Conservation (phyloP, 1,139 yeast genomes). For the Saccharomyces pastorianus region DNA sequence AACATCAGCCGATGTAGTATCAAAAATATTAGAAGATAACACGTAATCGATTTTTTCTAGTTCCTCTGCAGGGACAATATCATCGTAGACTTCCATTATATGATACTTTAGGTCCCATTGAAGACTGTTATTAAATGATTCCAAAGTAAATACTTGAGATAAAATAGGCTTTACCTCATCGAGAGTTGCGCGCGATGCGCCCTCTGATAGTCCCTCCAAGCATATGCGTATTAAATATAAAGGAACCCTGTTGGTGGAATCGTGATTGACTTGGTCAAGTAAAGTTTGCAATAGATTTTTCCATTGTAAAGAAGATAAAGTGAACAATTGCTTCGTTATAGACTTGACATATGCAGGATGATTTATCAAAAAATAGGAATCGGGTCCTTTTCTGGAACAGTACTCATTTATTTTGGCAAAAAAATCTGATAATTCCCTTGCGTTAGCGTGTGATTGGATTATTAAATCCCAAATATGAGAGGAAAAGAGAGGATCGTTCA, state of each 20-base stretch:
- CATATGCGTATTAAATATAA: conserved; percentile 11
- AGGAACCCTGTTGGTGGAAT: conserved; percentile 4
- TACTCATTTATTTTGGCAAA: conserved; percentile 21
- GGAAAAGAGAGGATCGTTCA: conserved; percentile 9
- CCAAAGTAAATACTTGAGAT: conserved; percentile 19
- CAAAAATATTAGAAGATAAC: neutral
- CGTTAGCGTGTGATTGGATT: conserved; percentile 43
- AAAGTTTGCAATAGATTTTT: conserved; percentile 9
- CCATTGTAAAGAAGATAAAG: conserved; percentile 45
- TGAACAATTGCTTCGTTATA: neutral
- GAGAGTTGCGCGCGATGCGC: conserved; percentile 16
- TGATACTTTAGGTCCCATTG: conserved; percentile 44
- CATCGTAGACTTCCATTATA: conserved; percentile 44
- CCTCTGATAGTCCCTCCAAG: conserved; percentile 16
- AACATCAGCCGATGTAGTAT: conserved; percentile 4
- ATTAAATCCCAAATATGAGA: conserved; percentile 35
- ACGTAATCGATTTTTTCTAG: conserved; percentile 4
- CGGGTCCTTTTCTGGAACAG: neutral
- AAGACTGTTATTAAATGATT: conserved; percentile 13
- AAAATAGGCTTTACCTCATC: conserved; percentile 25
- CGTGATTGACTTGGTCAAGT: conserved; percentile 10
- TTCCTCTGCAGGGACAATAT: conserved; percentile 27
- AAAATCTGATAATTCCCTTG: conserved; percentile 52
- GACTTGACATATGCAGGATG: neutral
- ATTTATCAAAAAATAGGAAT: neutral